A percentile compares a stretch with the other conserved stretches of the same genome.
phyloP scores from a whole-genome alignment of 2,329 filamentous ascomycete species.

The Falciphora oryzae region DNA sequence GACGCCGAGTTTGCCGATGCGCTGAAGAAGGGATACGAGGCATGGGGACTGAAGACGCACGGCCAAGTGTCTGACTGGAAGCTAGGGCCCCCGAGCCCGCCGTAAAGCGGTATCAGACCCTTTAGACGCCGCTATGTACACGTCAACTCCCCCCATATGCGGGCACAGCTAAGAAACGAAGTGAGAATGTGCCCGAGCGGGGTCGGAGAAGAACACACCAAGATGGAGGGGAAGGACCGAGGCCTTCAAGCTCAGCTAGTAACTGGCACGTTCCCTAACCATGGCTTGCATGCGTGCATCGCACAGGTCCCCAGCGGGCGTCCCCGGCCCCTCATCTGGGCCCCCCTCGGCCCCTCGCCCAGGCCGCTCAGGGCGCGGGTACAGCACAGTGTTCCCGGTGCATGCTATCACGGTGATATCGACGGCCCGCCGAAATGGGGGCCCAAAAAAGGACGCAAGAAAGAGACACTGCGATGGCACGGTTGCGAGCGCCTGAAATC shows the following conservation, averaged over 20 bases:
- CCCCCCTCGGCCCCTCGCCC: too few species aligned
- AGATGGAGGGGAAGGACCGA: background rate
- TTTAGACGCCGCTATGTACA: background rate
- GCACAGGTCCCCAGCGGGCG: background rate
- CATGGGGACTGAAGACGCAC: background rate
- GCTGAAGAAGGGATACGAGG: constrained; percentile 25
- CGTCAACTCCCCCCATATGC: background rate
- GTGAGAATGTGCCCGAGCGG: too few species aligned
- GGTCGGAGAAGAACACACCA: too few species aligned
- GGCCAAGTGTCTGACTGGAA: background rate
- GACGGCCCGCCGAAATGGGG: background rate
- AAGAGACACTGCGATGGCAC: background rate
- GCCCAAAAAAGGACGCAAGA: too few species aligned
- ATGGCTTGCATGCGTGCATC: background rate
- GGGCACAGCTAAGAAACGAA: background rate
- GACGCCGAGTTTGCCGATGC: constrained; percentile 30
- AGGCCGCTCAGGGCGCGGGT: too few species aligned
- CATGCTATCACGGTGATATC: background rate
- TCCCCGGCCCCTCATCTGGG: background rate
- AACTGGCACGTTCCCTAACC: too few species aligned
- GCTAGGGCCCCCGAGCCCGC: background rate
- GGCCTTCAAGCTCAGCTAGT: too few species aligned
- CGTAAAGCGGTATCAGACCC: background rate
- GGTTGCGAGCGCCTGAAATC: background rate
- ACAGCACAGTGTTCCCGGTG: background rate